These are phyloP conservation scores for Ceratobasidium sp. DNA, from an alignment of 1,284 basidiomycete genomes.

Conservation along the genomic window DNA sequence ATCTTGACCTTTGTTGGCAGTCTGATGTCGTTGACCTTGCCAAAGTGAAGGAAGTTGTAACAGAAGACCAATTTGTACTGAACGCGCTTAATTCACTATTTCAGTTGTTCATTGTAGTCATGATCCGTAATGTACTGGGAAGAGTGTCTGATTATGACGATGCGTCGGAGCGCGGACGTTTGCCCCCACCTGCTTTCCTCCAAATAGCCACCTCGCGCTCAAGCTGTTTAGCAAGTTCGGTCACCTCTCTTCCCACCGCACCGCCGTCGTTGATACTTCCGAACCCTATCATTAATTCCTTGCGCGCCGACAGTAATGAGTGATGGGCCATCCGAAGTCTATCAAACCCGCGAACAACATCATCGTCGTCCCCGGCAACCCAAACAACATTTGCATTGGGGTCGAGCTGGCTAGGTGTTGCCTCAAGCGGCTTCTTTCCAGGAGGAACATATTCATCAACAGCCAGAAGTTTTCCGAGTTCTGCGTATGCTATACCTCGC, in stretches of 20 bases:
- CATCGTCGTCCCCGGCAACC: slow-evolving; percentile 24
- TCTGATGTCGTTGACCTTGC: slow-evolving; percentile 57
- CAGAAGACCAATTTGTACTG: background rate
- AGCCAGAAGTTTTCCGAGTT: slow-evolving; percentile 84
- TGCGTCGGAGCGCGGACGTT: background rate
- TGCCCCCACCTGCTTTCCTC: slow-evolving; percentile 63
- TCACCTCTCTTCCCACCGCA: slow-evolving; percentile 53
- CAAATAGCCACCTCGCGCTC: slow-evolving; percentile 80
- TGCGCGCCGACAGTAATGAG: slow-evolving; percentile 72
- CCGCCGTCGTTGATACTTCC: slow-evolving; percentile 56
- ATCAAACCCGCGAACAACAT: slow-evolving; percentile 62
- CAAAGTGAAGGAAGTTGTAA: background rate
- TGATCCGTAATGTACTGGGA: background rate
- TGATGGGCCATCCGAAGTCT: slow-evolving; percentile 75
- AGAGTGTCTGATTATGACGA: background rate
- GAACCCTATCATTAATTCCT: slow-evolving; percentile 55
- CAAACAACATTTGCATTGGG: slow-evolving; percentile 36
- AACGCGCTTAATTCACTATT: background rate
- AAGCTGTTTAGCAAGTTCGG: slow-evolving; percentile 64
- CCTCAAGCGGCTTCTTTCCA: slow-evolving; percentile 55
- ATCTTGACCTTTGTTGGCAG: slow-evolving; percentile 76
- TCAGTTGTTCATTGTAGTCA: slow-evolving; percentile 5
- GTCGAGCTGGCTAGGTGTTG: slow-evolving; percentile 10
- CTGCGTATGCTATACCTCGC: slow-evolving; percentile 80
- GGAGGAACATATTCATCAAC: slow-evolving; percentile 72